Percentiles rank a stretch among this genome's conserved stretches.
These are phyloP conservation scores for Dendrobium officinale DNA, from an alignment of 106 monocot genomes.

Conservation along the genomic window DNA sequence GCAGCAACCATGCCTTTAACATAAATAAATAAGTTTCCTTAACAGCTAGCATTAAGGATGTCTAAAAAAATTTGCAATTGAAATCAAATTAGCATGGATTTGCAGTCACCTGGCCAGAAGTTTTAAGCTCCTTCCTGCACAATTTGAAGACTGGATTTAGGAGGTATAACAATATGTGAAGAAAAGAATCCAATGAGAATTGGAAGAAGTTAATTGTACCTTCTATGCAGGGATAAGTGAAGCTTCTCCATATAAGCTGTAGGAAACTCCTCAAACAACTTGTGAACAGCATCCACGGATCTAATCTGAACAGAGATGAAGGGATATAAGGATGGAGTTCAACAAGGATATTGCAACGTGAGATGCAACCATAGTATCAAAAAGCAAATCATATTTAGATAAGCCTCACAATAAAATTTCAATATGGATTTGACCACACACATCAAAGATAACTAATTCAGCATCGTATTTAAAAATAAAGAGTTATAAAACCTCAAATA, in stretches of 20 bases:
- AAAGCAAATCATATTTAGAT: neutral
- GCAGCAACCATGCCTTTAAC: neutral
- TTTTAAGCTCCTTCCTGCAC: constrained; percentile 42
- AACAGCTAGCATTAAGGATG: neutral
- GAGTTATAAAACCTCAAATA: neutral
- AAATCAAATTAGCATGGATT: neutral
- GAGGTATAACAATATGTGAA: constrained; percentile 3
- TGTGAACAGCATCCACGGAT: constrained; percentile 75
- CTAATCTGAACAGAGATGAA: constrained; percentile 48
- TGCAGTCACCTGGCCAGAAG: constrained; percentile 57
- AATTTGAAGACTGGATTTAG: neutral
- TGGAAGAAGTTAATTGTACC: constrained; percentile 26
- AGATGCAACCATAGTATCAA: neutral
- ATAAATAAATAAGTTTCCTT: neutral
- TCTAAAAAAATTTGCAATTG: neutral
- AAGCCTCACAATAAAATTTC: neutral
- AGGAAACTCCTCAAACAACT: constrained; percentile 84
- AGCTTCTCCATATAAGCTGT: constrained; percentile 77
- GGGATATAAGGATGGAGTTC: neutral
- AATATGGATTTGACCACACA: neutral
- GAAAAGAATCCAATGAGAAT: neutral
- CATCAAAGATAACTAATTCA: neutral
- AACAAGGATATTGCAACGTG: neutral
- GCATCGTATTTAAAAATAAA: neutral
- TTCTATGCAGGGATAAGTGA: constrained; percentile 42